phyloP scores from a whole-genome alignment of 1,284 basidiomycete genomes.

The Vanrija humicola region DNA sequence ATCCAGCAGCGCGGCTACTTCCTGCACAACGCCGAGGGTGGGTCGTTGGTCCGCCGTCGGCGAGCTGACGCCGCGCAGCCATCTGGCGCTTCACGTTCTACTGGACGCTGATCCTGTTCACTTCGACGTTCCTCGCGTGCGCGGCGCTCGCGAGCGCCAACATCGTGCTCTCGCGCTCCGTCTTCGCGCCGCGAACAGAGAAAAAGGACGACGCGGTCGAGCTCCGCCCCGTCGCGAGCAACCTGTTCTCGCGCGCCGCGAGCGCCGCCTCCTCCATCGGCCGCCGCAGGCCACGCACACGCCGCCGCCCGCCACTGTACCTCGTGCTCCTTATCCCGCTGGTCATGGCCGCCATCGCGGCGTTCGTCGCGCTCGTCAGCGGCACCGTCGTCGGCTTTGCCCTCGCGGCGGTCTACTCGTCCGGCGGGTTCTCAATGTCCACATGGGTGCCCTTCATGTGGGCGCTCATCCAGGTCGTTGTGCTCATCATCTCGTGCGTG shows the following conservation, averaged over 20 bases:
- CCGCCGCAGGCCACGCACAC: background rate
- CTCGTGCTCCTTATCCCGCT: slow-evolving; percentile 35
- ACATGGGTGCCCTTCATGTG: slow-evolving; percentile 81
- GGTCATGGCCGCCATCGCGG: slow-evolving; percentile 48
- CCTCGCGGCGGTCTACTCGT: slow-evolving; percentile 63
- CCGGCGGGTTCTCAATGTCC: slow-evolving; percentile 69
- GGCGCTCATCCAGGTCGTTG: slow-evolving; percentile 64
- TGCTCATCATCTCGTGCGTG: slow-evolving; percentile 57
- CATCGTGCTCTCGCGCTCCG: slow-evolving; percentile 56
- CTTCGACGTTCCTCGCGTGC: slow-evolving; percentile 64
- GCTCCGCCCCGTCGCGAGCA: background rate
- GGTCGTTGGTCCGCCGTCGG: slow-evolving; percentile 4
- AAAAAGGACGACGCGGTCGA: background rate
- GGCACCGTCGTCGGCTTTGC: slow-evolving; percentile 69
- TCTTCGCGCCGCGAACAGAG: background rate
- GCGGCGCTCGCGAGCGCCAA: slow-evolving; percentile 66
- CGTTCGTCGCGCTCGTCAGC: slow-evolving; percentile 63
- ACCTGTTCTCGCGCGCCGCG: background rate
- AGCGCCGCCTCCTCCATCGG: background rate
- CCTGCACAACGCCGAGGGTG: slow-evolving; percentile 49
- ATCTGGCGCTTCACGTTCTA: slow-evolving; percentile 78
- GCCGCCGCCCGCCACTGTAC: slow-evolving; percentile 38
- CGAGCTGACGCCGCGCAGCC: slow-evolving; percentile 51
- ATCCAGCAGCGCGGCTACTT: slow-evolving; percentile 36
- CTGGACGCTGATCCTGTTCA: slow-evolving; percentile 74